Base-by-base conservation (phyloP, 306 rosid genomes). In the Fragaria ananassa region DNA sequence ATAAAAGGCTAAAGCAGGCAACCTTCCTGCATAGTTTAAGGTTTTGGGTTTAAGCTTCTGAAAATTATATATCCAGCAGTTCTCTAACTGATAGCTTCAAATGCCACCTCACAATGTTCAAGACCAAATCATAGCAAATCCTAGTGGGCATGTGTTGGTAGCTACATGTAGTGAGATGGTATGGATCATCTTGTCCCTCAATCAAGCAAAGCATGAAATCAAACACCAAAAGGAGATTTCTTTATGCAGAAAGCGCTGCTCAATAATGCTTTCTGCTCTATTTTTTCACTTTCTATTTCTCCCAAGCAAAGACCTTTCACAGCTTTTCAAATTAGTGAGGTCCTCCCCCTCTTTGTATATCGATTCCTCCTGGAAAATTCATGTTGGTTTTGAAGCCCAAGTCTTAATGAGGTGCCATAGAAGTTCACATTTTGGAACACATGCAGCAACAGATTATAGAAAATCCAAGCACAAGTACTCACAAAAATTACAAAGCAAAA, bases 131-230 rank as follows among this genome's bases (percentile, higher is more conserved):
- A 76, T 65, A 64, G 64, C 78, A 57, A 63, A 71, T 45, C 73
- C 23, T 31, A 50, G 77, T 74, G 76, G 67, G 68, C n/a, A 57
- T 73, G 62, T 77, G 45, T 68, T 76, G 72, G 79, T 41, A 39
- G 72, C 34, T 9, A 6, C 0, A 14, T 5, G 72, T 3, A 29
- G 23, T 44, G 73, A 79, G 83, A 69, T 62, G 74, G 39, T 17
- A 49, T 8, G 47, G 70, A 64, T 78, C 70, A 75, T 78, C 69
- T 77, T 79, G 81, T 50, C 74, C 72, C 78, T 72, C 78, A 49
- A 56, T 66, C 67, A 86, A 67, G 81, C 61, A 74, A 65, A 58
- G 62, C 70, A 46, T 42, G 74, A 34, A 56, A 50, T 63, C 65
- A 68, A 79, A 56, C 39, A 42, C 47, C 60, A 37, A 17, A 53